Percentiles rank a stretch among this genome's conserved stretches.
These are phyloP conservation scores for Pythium rishiriense DNA, from an alignment of 352 stramenopile species.

Conservation along the genomic window DNA sequence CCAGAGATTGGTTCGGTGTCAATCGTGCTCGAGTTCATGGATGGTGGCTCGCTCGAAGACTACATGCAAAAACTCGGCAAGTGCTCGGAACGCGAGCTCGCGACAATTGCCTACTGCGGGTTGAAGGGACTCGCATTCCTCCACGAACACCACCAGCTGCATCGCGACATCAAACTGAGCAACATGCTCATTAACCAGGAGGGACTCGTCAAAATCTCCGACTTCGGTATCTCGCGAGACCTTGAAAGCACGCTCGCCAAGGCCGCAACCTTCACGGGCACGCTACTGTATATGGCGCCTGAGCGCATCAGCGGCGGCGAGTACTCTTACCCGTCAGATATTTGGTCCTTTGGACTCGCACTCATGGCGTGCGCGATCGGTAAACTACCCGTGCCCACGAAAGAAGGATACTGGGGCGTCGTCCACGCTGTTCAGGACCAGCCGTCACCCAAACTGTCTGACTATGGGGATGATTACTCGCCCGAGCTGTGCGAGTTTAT, in stretches of 20 bases:
- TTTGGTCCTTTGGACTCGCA: constrained; percentile 81
- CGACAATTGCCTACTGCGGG: constrained; percentile 73
- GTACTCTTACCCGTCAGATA: constrained; percentile 88
- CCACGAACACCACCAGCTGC: constrained; percentile 88
- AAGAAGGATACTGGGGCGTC: constrained; percentile 90
- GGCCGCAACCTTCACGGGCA: constrained; percentile 90
- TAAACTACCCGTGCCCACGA: constrained; percentile 75
- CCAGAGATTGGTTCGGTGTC: constrained; percentile 82
- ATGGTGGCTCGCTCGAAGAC: constrained; percentile 88
- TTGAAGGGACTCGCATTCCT: constrained; percentile 88
- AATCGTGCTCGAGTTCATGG: constrained; percentile 96
- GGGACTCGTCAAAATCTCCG: constrained; percentile 83
- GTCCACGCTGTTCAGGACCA: constrained; percentile 83
- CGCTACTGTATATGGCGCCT: constrained; percentile 92
- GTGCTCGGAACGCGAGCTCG: constrained; percentile 75
- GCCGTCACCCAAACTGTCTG: constrained; percentile 58
- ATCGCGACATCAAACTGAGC: constrained; percentile 95
- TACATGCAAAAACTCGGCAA: constrained; percentile 44
- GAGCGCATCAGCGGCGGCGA: constrained; percentile 91
- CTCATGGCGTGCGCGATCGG: constrained; percentile 89
- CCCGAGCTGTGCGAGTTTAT: constrained; percentile 75
- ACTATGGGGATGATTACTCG: constrained; percentile 70
- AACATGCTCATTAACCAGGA: constrained; percentile 93
- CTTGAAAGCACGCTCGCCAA: constrained; percentile 86
- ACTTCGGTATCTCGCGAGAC: constrained; percentile 84